Percentiles rank a stretch among this genome's conserved stretches.
phyloP scores from a whole-genome alignment of 2,329 filamentous ascomycete species.

The Calonectria pauciramosa region DNA sequence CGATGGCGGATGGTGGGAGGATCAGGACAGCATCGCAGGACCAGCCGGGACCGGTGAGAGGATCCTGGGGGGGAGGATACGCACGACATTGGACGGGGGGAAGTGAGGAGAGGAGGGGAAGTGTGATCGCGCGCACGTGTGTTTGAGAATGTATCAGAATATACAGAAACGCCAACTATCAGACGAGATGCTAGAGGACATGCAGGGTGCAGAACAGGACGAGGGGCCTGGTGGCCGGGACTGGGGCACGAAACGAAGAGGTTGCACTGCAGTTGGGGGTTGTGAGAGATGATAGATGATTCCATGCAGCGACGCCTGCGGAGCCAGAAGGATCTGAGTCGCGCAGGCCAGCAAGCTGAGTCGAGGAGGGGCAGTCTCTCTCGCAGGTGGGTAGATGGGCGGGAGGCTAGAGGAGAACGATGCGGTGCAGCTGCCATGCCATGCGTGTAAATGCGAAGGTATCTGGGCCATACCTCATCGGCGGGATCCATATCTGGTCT shows the following conservation, averaged over 20 bases:
- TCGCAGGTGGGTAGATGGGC: constrained; percentile 18
- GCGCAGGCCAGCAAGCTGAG: constrained; percentile 19
- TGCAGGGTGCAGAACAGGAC: constrained; percentile 17
- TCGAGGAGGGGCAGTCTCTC: constrained; percentile 23
- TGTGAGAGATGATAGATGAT: constrained; percentile 29
- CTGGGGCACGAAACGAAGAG: constrained; percentile 34
- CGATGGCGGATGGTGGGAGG: constrained; percentile 19
- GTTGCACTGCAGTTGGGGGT: constrained; percentile 35
- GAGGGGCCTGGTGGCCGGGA: constrained; percentile 35
- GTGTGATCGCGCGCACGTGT: constrained; percentile 29
- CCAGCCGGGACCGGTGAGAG: constrained; percentile 38
- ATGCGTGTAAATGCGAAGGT: constrained; percentile 36
- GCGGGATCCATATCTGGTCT: constrained; percentile 37
- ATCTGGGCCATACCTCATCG: constrained; percentile 33
- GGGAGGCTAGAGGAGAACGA: constrained; percentile 33
- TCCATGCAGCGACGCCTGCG: constrained; percentile 23
- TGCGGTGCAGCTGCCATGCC: constrained; percentile 30
- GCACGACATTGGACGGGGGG: constrained; percentile 41
- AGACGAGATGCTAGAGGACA: constrained; percentile 18
- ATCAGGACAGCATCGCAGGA: constrained; percentile 7
- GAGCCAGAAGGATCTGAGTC: constrained; percentile 17
- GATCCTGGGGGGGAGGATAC: constrained; percentile 40
- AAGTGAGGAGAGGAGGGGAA: constrained; percentile 26
- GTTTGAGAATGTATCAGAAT: constrained; percentile 24
- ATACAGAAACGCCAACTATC: constrained; percentile 25